Percentiles rank a stretch among this genome's conserved stretches.
These are phyloP conservation scores for Penicillium sp. DNA, from an alignment of 2,329 filamentous ascomycete genomes.

Conservation along the genomic window DNA sequence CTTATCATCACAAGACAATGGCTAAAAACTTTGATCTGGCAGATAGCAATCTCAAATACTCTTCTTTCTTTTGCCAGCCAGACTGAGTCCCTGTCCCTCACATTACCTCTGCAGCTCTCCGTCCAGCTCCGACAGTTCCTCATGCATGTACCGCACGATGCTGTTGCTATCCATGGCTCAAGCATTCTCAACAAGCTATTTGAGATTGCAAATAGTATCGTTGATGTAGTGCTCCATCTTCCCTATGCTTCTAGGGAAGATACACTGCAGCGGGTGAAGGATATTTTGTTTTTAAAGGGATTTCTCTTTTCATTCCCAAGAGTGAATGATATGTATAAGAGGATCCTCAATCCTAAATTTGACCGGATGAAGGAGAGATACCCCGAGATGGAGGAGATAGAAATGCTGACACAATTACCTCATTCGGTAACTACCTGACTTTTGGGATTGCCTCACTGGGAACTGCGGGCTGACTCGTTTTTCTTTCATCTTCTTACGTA, in stretches of 20 bases:
- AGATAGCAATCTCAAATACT: conserved; percentile 54
- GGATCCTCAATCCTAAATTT: too few relatives aligned
- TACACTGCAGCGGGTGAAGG: conserved; percentile 54
- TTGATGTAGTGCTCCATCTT: conserved; percentile 60
- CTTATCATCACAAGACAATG: conserved; percentile 56
- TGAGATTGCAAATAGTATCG: conserved; percentile 64
- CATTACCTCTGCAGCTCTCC: conserved; percentile 51
- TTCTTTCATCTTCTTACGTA: too few relatives aligned
- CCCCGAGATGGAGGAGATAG: too few relatives aligned
- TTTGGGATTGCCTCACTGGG: too few relatives aligned
- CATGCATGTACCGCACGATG: conserved; percentile 46
- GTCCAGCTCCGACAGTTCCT: conserved; percentile 50
- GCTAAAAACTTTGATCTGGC: conserved; percentile 55
- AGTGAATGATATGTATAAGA: too few relatives aligned
- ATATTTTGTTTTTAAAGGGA: conserved; percentile 58
- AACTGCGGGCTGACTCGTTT: too few relatives aligned
- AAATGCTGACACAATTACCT: too few relatives aligned
- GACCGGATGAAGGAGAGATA: too few relatives aligned
- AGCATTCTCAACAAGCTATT: conserved; percentile 64
- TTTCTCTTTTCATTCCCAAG: conserved; percentile 58
- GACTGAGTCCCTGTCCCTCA: conserved; percentile 31
- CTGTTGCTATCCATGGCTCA: conserved; percentile 60
- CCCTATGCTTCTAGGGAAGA: conserved; percentile 53
- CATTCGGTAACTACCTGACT: too few relatives aligned
- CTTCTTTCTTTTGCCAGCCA: conserved; percentile 44